Conservation (phyloP, 2,329 filamentous ascomycete species). For the Zalaria sp. region DNA sequence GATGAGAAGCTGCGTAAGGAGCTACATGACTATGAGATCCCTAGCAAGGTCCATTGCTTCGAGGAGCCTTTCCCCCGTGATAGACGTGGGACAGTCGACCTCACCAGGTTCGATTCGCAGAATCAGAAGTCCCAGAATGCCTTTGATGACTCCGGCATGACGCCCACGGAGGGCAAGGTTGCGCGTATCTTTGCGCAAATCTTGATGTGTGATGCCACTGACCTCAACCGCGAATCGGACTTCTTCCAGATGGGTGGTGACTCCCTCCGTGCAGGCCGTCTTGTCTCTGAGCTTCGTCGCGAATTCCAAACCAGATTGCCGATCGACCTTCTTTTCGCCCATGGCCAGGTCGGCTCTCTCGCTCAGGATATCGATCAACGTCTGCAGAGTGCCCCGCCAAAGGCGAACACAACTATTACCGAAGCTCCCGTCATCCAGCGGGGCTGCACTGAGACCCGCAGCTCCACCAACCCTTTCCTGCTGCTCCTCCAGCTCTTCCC, state of each 20-base stretch:
- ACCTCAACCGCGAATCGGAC: slow-evolving; percentile 29
- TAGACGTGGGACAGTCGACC: slow-evolving; percentile 12
- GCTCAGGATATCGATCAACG: slow-evolving; percentile 22
- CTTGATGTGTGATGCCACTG: slow-evolving; percentile 24
- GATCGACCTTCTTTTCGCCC: slow-evolving; percentile 37
- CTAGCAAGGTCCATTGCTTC: slow-evolving; percentile 13
- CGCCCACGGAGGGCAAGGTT: slow-evolving; percentile 23
- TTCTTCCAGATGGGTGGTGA: slow-evolving; percentile 42
- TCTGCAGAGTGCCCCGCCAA: slow-evolving; percentile 6
- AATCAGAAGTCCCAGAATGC: not conserved
- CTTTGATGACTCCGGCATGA: slow-evolving; percentile 14
- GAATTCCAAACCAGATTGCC: slow-evolving; percentile 36
- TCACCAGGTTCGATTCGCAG: slow-evolving; percentile 6
- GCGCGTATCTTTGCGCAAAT: slow-evolving; percentile 32
- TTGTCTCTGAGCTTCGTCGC: slow-evolving; percentile 37
- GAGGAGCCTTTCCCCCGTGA: slow-evolving; percentile 13
- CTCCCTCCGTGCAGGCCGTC: slow-evolving; percentile 37
- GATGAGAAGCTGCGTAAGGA: slow-evolving; percentile 6
- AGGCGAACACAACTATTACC: slow-evolving; percentile 6
- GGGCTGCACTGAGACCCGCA: slow-evolving; percentile 27
- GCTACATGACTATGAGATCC: slow-evolving; percentile 15
- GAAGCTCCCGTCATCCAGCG: slow-evolving; percentile 6
- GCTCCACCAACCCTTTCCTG: slow-evolving; percentile 36
- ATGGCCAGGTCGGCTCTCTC: slow-evolving; percentile 30
- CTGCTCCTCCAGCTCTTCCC: slow-evolving; percentile 39